A percentile compares a stretch with the other conserved stretches of the same genome.
phyloP scores from a whole-genome alignment of 1,284 basidiomycete genomes.

The Ganoderma sinense region DNA sequence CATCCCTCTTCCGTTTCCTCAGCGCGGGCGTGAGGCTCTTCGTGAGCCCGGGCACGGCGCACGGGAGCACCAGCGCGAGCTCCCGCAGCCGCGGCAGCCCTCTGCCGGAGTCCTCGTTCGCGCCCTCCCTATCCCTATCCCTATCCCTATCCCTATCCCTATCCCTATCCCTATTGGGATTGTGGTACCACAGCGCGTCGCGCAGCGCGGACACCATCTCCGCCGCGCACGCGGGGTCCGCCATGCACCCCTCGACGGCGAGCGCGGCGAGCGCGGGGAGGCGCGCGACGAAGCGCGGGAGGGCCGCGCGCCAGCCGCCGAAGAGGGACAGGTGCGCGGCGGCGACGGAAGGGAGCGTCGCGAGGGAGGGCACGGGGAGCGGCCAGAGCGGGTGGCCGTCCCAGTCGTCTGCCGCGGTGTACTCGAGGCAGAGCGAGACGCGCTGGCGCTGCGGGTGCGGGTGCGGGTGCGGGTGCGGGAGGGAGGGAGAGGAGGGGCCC shows the following conservation, averaged over 20 bases:
- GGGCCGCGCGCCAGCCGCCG: neutral
- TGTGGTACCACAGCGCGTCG: neutral
- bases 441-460: neutral
- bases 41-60: neutral
- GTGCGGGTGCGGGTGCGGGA: neutral
- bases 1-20: neutral
- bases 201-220: neutral
- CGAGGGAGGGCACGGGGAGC: neutral
- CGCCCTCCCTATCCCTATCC: too few species aligned
- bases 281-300: neutral
- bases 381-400: neutral
- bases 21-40: neutral
- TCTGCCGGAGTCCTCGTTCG: too few species aligned
- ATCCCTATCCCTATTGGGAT: too few species aligned
- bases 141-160: too few species aligned
- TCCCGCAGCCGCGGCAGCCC: neutral
- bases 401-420: neutral
- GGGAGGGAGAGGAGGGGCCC: neutral
- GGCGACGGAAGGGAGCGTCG: neutral
- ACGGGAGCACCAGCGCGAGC: neutral
- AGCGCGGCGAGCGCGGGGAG: neutral
- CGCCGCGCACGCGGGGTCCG: neutral
- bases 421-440: neutral
- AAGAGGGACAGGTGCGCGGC: neutral
- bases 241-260: neutral